Conservation (phyloP, 202 grass and related monocot species). For the Zizania palustris region DNA sequence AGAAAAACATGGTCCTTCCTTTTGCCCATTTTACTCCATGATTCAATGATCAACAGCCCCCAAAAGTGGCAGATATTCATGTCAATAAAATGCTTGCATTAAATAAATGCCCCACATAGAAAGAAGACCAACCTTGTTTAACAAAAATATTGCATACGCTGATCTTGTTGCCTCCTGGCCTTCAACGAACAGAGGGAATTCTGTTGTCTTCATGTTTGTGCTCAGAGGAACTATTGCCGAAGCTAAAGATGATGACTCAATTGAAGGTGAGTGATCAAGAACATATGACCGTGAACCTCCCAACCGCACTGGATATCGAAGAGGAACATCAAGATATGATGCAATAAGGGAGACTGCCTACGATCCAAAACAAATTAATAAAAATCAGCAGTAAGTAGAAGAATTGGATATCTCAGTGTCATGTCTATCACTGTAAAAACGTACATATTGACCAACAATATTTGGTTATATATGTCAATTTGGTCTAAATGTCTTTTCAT, state of each 20-base stretch:
- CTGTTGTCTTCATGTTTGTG: conserved; percentile 50
- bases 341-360: conserved; percentile 77
- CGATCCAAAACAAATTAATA: conserved; percentile 43
- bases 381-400: conserved; percentile 3
- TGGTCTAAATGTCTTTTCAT: conserved; percentile 29
- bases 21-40: conserved; percentile 11
- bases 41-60: conserved; percentile 2
- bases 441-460: neutral
- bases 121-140: conserved; percentile 82
- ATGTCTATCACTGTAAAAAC: conserved; percentile 10
- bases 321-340: conserved; percentile 76
- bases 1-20: neutral
- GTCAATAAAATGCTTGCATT: neutral
- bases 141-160: conserved; percentile 85
- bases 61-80: neutral
- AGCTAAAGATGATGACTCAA: conserved; percentile 55
- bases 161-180: conserved; percentile 89
- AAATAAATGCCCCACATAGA: conserved; percentile 12
- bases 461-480: neutral
- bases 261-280: conserved; percentile 72
- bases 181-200: conserved; percentile 90
- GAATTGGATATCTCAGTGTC: neutral
- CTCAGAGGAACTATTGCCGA: conserved; percentile 33
- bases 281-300: conserved; percentile 80
- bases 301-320: conserved; percentile 84